Base-by-base conservation (phyloP, 352 stramenopile genomes). In the Globisporangium rhizosaccharum region DNA sequence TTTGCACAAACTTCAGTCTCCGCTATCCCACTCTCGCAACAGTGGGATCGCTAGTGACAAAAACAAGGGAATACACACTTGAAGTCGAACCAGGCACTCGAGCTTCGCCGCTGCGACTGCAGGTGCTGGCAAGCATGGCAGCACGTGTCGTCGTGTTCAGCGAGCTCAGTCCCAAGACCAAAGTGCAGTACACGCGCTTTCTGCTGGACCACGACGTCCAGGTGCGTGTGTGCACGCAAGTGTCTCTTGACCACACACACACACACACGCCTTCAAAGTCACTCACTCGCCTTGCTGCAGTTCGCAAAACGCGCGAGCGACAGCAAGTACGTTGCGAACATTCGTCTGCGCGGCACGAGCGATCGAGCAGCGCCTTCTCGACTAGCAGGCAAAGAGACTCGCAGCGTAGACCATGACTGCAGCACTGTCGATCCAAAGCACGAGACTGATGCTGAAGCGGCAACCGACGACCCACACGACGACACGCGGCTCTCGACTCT, bases 101-200 rank as follows among this genome's bases (percentile, higher is more conserved):
- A 23, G 23, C 23, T 23, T 23, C 23, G 23, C 23, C 23, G 37
- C 37, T 44, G 9, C 14, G 9, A 15, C 37, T 14, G 37, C 9
- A 44, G 14, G 37, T 44, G 37, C 37, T 44, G 37, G 9, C 9
- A 47, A 26, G 17, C 44, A 49, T 49, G 44, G 58, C 61, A 20
- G 45, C 52, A 2, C 72, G 85, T 30, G 70, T 88, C 15, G 71
- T 92, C 23, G 70, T 90, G 20, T 88, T 87, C 58, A 63, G 67
- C 8, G 82, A 92, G 57, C 65, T 92, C 26, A 90, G 65, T 23
- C 82, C 82, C 0, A 61, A 68, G 18, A 71, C 73, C 20, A 76
- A 75, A 58, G 73, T 79, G 37, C 71, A 81, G 20, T 92, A 92
- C 70, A 83, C 82, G 15, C 76, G 73, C 17, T 88, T 92, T 26